phyloP scores from a whole-genome alignment of 23 red algal genomes.

The Cyanidioschyzon merolae region DNA sequence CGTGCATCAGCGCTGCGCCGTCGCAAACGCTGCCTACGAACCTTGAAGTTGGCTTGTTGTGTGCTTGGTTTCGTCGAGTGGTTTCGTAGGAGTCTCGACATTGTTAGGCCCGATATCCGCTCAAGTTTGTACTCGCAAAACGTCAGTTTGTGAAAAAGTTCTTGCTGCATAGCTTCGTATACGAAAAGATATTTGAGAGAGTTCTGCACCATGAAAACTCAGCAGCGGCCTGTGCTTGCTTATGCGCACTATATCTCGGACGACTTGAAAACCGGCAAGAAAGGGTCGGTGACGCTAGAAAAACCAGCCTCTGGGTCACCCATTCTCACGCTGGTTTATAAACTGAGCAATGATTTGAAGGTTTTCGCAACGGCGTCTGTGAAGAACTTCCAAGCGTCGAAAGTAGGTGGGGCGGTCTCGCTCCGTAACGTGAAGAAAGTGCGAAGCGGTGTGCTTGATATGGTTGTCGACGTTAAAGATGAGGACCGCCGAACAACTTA shows the following conservation, averaged over 20 bases:
- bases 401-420: not conserved
- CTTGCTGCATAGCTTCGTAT: too few relatives aligned
- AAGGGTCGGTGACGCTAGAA: constrained; percentile 7
- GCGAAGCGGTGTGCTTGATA: not conserved
- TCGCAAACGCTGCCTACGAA: too few relatives aligned
- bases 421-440: not conserved
- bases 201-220: not conserved
- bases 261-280: constrained; percentile 10
- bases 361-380: not conserved
- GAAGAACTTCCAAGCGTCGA: not conserved
- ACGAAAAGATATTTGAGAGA: too few relatives aligned
- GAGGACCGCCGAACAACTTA: not conserved
- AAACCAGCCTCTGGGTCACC: not conserved
- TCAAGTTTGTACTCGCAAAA: too few relatives aligned
- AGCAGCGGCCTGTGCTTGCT: not conserved
- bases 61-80: too few relatives aligned
- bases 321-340: not conserved
- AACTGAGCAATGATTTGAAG: not conserved
- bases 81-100: too few relatives aligned
- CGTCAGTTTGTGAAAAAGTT: too few relatives aligned
- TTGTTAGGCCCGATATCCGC: too few relatives aligned
- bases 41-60: too few relatives aligned
- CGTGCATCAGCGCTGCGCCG: too few relatives aligned
- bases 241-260: constrained; percentile 13
- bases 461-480: not conserved